phyloP scores from a whole-genome alignment of 2,329 filamentous ascomycete genomes.

The Orbilia javanica region DNA sequence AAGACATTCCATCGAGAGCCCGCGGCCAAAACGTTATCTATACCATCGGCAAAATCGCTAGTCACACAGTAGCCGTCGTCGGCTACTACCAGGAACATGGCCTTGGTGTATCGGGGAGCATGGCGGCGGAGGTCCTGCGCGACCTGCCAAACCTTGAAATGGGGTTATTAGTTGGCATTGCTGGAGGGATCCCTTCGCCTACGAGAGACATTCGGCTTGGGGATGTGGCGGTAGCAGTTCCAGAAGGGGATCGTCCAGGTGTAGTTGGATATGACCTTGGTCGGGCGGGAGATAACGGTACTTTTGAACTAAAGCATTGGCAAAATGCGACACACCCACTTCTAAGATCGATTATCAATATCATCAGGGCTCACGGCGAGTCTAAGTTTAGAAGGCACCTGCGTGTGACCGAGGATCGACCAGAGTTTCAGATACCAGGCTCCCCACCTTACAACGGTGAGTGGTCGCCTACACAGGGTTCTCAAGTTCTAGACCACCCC shows the following conservation, averaged over 20 bases:
- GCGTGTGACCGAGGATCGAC: neutral
- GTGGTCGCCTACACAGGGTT: too few relatives aligned
- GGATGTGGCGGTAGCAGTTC: slow-evolving; percentile 54
- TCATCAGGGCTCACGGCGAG: slow-evolving; percentile 38
- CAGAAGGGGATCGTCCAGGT: slow-evolving; percentile 36
- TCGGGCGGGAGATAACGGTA: slow-evolving; percentile 28
- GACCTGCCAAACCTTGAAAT: slow-evolving; percentile 47
- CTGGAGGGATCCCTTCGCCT: slow-evolving; percentile 46
- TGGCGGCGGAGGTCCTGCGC: slow-evolving; percentile 49
- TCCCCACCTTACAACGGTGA: too few relatives aligned
- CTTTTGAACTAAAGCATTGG: slow-evolving; percentile 35
- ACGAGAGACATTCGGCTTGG: slow-evolving; percentile 48
- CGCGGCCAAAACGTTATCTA: slow-evolving; percentile 43
- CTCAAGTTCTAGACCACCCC: too few relatives aligned
- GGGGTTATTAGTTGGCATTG: slow-evolving; percentile 53
- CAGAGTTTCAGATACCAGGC: too few relatives aligned
- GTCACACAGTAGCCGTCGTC: slow-evolving; percentile 46
- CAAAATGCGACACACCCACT: slow-evolving; percentile 50
- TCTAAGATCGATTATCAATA: slow-evolving; percentile 49
- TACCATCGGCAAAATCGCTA: slow-evolving; percentile 35
- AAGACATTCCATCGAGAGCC: slow-evolving; percentile 27
- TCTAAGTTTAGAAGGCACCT: slow-evolving; percentile 36
- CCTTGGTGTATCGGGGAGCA: slow-evolving; percentile 44
- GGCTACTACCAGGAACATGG: slow-evolving; percentile 53
- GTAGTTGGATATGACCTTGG: slow-evolving; percentile 54